Evolutionary conservation across 148 eudicot species (phyloP), one percentile per base, ranked within the genome.

Genomic region (Fagopyrum esculentum): DNA sequence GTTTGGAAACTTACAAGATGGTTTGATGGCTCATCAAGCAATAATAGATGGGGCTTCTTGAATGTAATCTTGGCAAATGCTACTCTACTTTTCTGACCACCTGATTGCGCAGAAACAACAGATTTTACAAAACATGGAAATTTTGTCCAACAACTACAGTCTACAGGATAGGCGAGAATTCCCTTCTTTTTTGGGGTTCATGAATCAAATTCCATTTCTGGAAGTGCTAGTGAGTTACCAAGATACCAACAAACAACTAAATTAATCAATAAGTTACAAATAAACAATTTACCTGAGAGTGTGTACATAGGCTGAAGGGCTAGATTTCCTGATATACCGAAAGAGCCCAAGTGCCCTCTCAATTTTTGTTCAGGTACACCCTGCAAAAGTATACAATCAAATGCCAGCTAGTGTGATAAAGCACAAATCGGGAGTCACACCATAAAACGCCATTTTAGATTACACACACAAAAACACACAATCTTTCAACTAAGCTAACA

Each of bases 231-330:
- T 16, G 22, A 9, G 54, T 6, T 35, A 35, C 40, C 40, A 55
- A 2, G 5, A 55, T 55, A 16, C 16, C 19, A 55, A 15, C 6
- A 55, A 55, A 15, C 7, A 19, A 55, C n/a, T 0, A 16, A n/a
- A 10, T 8, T 2, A 8, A 49, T 8, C 52, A 49, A 15, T 19
- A 55, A 22, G 17, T 55, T 55, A 55, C 7, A 6, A 55, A 5
- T 4, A 12, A 55, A 11, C 29, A 72, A 80, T 66, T 57, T 90
- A 96, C 99, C 99, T 52, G 99, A 96, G 80, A 96, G 80, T 40
- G 99, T 96, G 85, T 96, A 96, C 98, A 96, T 96, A 35, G 99
- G 99, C 85, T 96, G 99, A 61, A 96, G 98, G 50, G 99, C 99
- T 86, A 96, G 98, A 84, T 96, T 96, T 75, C 99, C 99, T 57